A percentile compares a stretch with the other conserved stretches of the same genome.
phyloP scores from a whole-genome alignment of 2,329 filamentous ascomycete species.

The Fusarium oxysporum region DNA sequence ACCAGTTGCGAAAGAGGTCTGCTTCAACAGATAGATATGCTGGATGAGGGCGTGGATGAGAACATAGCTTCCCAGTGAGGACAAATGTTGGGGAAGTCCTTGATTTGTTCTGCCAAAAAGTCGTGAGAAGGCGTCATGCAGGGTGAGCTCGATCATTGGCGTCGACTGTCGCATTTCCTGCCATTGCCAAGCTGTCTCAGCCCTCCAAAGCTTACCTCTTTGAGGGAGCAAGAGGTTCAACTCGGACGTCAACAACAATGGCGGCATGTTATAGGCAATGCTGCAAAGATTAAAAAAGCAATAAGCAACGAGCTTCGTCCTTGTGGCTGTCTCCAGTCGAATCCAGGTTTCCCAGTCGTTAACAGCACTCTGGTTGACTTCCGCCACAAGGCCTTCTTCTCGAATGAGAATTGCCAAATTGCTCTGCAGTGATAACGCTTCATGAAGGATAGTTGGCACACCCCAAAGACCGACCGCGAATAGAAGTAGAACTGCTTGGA shows the following conservation, averaged over 20 bases:
- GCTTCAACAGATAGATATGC: slow-evolving; percentile 76
- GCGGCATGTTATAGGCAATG: slow-evolving; percentile 71
- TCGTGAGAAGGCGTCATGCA: slow-evolving; percentile 68
- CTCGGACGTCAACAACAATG: slow-evolving; percentile 68
- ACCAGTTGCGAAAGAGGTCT: slow-evolving; percentile 65
- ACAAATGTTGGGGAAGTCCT: slow-evolving; percentile 62
- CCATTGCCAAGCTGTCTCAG: slow-evolving; percentile 70
- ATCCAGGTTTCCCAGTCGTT: slow-evolving; percentile 71
- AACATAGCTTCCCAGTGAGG: slow-evolving; percentile 75
- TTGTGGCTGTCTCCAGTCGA: slow-evolving; percentile 65
- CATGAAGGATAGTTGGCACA: slow-evolving; percentile 69
- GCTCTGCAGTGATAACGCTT: slow-evolving; percentile 70
- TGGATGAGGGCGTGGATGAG: slow-evolving; percentile 79
- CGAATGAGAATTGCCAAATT: slow-evolving; percentile 68
- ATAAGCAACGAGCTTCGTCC: slow-evolving; percentile 70
- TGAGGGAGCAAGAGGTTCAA: slow-evolving; percentile 67
- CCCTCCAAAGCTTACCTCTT: slow-evolving; percentile 67
- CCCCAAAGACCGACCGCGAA: slow-evolving; percentile 72
- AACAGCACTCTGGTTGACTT: slow-evolving; percentile 58
- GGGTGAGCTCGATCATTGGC: slow-evolving; percentile 62
- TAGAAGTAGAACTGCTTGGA: slow-evolving; percentile 71
- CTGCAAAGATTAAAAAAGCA: slow-evolving; percentile 73
- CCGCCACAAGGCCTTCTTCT: slow-evolving; percentile 66
- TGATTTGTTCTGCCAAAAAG: slow-evolving; percentile 65
- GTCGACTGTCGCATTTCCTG: slow-evolving; percentile 66